These are phyloP conservation scores for Nothopassalora personata DNA, from an alignment of 2,329 filamentous ascomycete genomes.

Conservation along the genomic window DNA sequence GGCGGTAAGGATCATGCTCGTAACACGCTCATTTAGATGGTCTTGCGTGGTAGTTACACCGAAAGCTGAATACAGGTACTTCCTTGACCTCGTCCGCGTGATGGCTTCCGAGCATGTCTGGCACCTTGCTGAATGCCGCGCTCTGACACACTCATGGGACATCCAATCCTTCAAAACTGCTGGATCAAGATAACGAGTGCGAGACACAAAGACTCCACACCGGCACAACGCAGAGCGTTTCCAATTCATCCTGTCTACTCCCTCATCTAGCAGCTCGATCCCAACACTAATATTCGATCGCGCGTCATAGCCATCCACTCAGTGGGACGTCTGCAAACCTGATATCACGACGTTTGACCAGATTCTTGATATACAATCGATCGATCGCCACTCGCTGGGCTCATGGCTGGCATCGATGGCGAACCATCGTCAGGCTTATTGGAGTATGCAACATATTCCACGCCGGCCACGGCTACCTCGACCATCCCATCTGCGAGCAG, in stretches of 20 bases:
- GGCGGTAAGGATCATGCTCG: slow-evolving; percentile 8
- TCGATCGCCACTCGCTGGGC: background rate
- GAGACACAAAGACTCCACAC: background rate
- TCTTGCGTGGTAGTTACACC: background rate
- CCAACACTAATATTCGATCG: background rate
- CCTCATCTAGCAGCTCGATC: background rate
- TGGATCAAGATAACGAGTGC: background rate
- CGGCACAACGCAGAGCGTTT: background rate
- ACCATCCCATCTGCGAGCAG: background rate
- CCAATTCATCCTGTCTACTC: background rate
- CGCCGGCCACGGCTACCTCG: background rate
- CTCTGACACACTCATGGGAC: slow-evolving; percentile 3
- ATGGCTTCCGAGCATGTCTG: background rate
- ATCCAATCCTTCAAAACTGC: background rate
- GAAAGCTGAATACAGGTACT: background rate
- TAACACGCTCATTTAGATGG: background rate
- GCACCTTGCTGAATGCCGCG: background rate
- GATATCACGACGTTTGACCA: background rate
- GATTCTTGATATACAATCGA: background rate
- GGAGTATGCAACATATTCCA: background rate
- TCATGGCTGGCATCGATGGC: background rate
- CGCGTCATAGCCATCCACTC: background rate
- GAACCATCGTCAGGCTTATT: background rate
- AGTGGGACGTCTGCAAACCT: background rate
- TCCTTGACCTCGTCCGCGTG: background rate